These are phyloP conservation scores for Ascochyta clinopodiicola DNA, from an alignment of 2,329 filamentous ascomycete species.

Conservation along the genomic window DNA sequence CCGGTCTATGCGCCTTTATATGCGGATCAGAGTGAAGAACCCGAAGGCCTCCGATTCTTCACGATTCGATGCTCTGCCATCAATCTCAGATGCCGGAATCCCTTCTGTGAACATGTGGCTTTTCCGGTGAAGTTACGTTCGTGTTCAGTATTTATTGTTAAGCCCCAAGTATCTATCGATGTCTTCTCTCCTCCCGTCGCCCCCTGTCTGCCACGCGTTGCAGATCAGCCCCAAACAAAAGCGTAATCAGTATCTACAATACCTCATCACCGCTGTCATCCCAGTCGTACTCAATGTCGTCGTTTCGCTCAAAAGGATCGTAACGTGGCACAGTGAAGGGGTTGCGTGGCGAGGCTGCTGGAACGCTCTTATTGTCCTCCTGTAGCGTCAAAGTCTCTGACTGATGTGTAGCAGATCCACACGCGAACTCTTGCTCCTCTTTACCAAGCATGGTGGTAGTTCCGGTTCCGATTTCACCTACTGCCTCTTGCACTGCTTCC, in stretches of 20 bases:
- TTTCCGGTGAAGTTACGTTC: too few relatives aligned
- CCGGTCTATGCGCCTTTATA: too few relatives aligned
- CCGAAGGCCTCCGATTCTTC: too few relatives aligned
- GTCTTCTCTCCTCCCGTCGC: not conserved
- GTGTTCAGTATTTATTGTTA: too few relatives aligned
- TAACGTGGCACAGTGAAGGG: slow-evolving; percentile 1
- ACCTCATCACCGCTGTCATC: slow-evolving; percentile 5
- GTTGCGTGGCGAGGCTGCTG: not conserved
- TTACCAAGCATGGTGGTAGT: not conserved
- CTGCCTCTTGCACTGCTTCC: not conserved
- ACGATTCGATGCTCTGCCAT: too few relatives aligned
- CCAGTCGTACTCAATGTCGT: slow-evolving; percentile 12
- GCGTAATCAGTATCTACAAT: not conserved
- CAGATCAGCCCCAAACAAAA: not conserved
- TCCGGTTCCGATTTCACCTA: not conserved
- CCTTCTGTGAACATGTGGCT: too few relatives aligned
- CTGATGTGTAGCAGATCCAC: not conserved
- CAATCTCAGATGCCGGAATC: too few relatives aligned
- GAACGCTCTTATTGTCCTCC: not conserved
- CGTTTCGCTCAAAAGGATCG: not conserved
- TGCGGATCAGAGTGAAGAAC: too few relatives aligned
- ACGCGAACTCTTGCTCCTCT: not conserved
- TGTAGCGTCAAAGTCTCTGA: not conserved
- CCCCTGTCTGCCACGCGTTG: not conserved
- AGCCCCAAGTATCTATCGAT: too few relatives aligned